Evolutionary conservation across 1,284 basidiomycete genomes (phyloP), one percentile per base, ranked within the genome.

Genomic region (Exobasidium rhododendri): DNA sequence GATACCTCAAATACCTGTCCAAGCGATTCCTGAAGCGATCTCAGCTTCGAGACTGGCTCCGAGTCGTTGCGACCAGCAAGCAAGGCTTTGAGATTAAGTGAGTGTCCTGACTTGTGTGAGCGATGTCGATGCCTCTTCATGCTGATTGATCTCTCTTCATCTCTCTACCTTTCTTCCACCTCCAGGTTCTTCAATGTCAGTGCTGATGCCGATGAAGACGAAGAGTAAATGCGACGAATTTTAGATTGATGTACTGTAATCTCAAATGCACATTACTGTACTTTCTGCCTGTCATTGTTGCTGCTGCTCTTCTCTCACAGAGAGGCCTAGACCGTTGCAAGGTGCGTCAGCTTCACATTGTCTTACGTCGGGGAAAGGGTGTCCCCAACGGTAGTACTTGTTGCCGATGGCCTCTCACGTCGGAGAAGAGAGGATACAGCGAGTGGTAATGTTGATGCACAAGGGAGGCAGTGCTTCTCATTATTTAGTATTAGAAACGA

Each of bases 1-100:
- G 81, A 55, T 82, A 81, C 79, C 77, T 82, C 73, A 82, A 82
- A 75, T 82, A 81, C 75, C 67, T 82, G 22, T 81, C 81, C 66
- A 82, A 82, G 77, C 80, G 80, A 74, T 78, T 74, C 70, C 69
- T 79, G 59, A 73, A 74, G 71, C 75, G 78, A 63, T 69, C 72
- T 61, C 74, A 75, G 69, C 75, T 80, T 46, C 77, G 79, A 63
- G 79, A 80, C 70, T 80, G 79, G 76, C 73, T 79, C 54, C 78
- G 78, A 62, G 80, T 81, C 57, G 80, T 81, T 26, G 78, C 80
- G 56, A 80, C 80, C 65, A 73, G 70, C 72, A 81, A 81, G 78
- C 69, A 80, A 59, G 78, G 77, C 65, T 81, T 80, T 70, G 75
- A 77, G 64, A 75, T 81, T 72, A 78, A 79, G 74, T 49, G 31